Base-by-base conservation (phyloP, 202 grass and related monocot species). In the Setaria italica region DNA sequence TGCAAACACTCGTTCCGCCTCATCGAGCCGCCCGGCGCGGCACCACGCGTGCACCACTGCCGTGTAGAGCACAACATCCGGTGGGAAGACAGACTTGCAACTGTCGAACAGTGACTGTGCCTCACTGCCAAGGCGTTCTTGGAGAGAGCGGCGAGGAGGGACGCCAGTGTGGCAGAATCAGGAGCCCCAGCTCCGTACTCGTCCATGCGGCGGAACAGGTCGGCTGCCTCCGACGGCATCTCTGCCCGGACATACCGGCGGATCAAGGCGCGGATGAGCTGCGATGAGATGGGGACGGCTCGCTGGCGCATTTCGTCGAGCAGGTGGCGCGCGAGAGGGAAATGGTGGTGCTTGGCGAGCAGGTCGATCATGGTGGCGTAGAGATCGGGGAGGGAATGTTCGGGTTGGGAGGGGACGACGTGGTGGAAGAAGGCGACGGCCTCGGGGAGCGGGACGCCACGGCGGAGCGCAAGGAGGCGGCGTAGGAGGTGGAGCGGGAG, bases 241-340 rank as follows among this genome's bases (percentile, higher is more conserved):
- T 71, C 54, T 1, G 93, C 93, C 29, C 93, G 78, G 58, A 99
- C 86, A 74, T 95, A 95, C 2, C 96, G 90, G 20, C 90, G 86
- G 72, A 95, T 86, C 33, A 99, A 39, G 62, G 77, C 45, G 9
- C 88, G 80, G 75, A 99, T 79, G 49, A 92, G 82, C 46, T 88
- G 86, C 16, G 85, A 34, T 1, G 84, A 76, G 78, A 99, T 66
- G 32, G 93, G 88, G 41, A 99, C 13, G 51, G 45, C 58, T 3
- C 88, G 82, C 58, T 62, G 71, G 48, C 85, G 82, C 96, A 95
- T 99, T 99, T 91, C 88, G 57, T 95, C 96, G 81, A 99, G 96
- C 90, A 92, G 90, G 70, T 92, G 79, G 43, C 87, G 90, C 76
- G 96, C 91, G 81, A 91, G 86, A 13, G 76, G 32, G 81, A 95